Percentiles rank a stretch among this genome's conserved stretches.
phyloP scores from a whole-genome alignment of 164 flowering plant species.

The Amborella trichopoda region DNA sequence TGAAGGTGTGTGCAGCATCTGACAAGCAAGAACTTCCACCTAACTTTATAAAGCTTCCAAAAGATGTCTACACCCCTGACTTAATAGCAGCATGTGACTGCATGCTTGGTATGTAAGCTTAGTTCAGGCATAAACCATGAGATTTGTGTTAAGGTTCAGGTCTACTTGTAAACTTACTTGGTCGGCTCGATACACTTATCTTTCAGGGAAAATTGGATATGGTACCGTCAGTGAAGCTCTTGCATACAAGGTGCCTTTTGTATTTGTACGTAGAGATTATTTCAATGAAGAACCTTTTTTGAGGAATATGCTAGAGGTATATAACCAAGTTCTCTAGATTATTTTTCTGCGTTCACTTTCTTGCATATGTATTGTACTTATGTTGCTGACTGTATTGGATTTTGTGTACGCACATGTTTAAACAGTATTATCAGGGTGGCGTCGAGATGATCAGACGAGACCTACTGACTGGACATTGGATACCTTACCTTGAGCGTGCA shows the following conservation, averaged over 20 bases:
- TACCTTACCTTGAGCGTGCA: constrained; percentile 90
- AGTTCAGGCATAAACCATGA: not conserved
- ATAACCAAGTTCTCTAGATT: not conserved
- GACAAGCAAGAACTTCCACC: constrained; percentile 76
- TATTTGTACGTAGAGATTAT: constrained; percentile 93
- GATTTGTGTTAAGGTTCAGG: too few relatives aligned
- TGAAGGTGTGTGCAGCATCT: constrained; percentile 92
- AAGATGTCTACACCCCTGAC: constrained; percentile 92
- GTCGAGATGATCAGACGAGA: constrained; percentile 99
- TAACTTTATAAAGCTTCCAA: constrained; percentile 71
- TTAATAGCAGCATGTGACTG: constrained; percentile 92
- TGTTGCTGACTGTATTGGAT: not conserved
- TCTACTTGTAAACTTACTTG: not conserved
- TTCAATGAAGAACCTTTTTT: constrained; percentile 94
- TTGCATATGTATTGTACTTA: not conserved
- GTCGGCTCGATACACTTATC: not conserved
- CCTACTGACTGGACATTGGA: constrained; percentile 85
- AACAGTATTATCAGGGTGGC: constrained; percentile 78
- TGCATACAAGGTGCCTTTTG: constrained; percentile 86
- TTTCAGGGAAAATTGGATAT: constrained; percentile 94
- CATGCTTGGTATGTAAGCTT: constrained; percentile 67
- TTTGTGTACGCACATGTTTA: too few relatives aligned
- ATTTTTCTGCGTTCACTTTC: not conserved
- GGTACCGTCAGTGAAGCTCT: constrained; percentile 94
- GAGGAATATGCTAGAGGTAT: constrained; percentile 97